Base-by-base conservation (phyloP, 2,329 filamentous ascomycete species). In the Anisogramma anomala region DNA sequence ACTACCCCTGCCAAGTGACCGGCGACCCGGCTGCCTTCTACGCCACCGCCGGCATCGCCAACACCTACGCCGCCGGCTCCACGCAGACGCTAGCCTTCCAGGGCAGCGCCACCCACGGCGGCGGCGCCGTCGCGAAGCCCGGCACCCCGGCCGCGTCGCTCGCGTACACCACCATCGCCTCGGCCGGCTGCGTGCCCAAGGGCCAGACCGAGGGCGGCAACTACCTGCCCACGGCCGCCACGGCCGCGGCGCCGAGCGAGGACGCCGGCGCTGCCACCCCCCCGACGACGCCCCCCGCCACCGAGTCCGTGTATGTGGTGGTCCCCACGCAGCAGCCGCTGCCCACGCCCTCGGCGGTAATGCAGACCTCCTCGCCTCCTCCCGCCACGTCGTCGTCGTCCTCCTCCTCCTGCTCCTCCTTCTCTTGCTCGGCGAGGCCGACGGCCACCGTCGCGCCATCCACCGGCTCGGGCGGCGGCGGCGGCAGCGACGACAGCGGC, bases 71-170 rank as follows among this genome's bases (percentile, higher is more conserved):
- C 5, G 45, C 45, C 10, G 45, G 45, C 20, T 41, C 43, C 17
- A 31, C 35, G 19, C 30, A 41, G 27, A 44, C 41, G 20, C 22
- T 47, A 20, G 35, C 33, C 13, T 47, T 47, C 22, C 32, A 35
- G 10, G 44, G 45, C n/a, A 44, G 41, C 23, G 88, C 88, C 2
- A 77, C 80, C 0, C 91, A 98, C 52, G 88, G 88, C n/a, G 91
- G 91, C 39, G 59, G 65, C 1, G 68, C 74, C 42, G 68, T 77
- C 33, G 30, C 37, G 22, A 31, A 41, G 31, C 51, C 49, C 25
- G 37, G 41, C 14, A 27, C 15, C 9, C 26, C 26, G 5, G 43
- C 36, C 23, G 36, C 17, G 3, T 37, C 32, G 4, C 15, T 36
- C 7, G 25, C 11, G 11, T 43, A 40, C 9, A 33, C 40, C 3